Evolutionary conservation across 352 stramenopile genomes (phyloP), one percentile per base, ranked within the genome.

Genomic region (Aphanomyces euteiches): DNA sequence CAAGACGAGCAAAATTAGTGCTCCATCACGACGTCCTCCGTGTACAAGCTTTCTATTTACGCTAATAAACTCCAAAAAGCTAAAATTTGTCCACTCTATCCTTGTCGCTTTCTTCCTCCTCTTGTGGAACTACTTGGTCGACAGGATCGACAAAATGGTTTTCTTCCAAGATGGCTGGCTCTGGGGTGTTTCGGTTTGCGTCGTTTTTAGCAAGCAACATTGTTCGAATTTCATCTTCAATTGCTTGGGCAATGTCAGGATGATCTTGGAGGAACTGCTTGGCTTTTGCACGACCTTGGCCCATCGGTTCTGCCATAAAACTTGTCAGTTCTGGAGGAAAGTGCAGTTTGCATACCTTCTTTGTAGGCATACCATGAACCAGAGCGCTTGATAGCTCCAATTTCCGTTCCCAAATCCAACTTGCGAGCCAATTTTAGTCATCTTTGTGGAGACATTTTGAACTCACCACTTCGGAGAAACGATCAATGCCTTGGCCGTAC

Each of bases 401-500:
- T 75, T 47, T 90, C 83, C 15, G 91, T 79, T 21, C 88, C 86
- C 28, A 93, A 73, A 45, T 95, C 85, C 43, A 91, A 75, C 82
- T 89, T 65, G n/a, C n/a, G 4, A 73, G 7, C 4, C 58, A 54
- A 19, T 5, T 66, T 34, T 38, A 43, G 66, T 19, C 57, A 56
- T 54, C 13, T 67, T 4, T 28, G 59, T n/a, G 37, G 15, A 37
- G 47, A n/a, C 15, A 28, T 28, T 28, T 28, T 28, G 28, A 56
- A 69, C 75, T 47, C 77, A 92, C 81, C 77, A 95, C 69, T 71
- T 93, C 88, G 1, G 85, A 93, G 47, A 83, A 84, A 10, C 85
- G 85, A 78, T 98, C 95, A 75, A 99, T 98, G 38, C 97, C 97
- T 37, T 88, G 80, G 45, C 97, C 96, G 75, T 98, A 99, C 61